Evolutionary conservation across 306 rosid species (phyloP).

Genomic region (Trichosanthes truncata): DNA sequence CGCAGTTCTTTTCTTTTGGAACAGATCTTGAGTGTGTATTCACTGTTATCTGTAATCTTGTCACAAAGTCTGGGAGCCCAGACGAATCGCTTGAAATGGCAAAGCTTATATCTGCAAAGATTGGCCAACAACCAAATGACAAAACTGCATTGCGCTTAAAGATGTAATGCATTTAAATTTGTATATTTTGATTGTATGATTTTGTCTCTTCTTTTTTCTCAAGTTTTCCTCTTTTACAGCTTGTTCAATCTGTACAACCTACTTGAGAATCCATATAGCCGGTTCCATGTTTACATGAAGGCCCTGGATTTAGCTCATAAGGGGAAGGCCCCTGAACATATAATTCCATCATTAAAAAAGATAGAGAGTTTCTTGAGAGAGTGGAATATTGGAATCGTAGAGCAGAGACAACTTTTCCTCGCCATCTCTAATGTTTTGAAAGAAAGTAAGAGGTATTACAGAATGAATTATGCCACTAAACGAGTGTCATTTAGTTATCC

Average conservation of each 20-base stretch:
- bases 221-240: slow-evolving; percentile 27
- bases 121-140: slow-evolving; percentile 60
- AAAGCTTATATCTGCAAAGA: slow-evolving; percentile 54
- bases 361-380: slow-evolving; percentile 85
- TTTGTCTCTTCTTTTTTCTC: neutral
- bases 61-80: slow-evolving; percentile 58
- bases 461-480: neutral
- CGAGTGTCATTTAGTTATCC: neutral
- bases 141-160: slow-evolving; percentile 76
- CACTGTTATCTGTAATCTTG: slow-evolving; percentile 74
- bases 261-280: slow-evolving; percentile 62
- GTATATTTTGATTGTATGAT: neutral
- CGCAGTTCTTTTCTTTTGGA: neutral
- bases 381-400: slow-evolving; percentile 69
- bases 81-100: slow-evolving; percentile 73
- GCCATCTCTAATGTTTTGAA: slow-evolving; percentile 63
- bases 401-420: slow-evolving; percentile 67
- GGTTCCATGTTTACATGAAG: slow-evolving; percentile 71
- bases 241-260: slow-evolving; percentile 88
- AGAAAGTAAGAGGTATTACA: slow-evolving; percentile 67
- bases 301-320: slow-evolving; percentile 52
- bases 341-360: slow-evolving; percentile 63
- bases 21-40: slow-evolving; percentile 80
- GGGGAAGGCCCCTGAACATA: slow-evolving; percentile 71
- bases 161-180: slow-evolving; percentile 39